Conservation (phyloP, 257 asterid species). For the Dorcoceras hygrometricum region DNA sequence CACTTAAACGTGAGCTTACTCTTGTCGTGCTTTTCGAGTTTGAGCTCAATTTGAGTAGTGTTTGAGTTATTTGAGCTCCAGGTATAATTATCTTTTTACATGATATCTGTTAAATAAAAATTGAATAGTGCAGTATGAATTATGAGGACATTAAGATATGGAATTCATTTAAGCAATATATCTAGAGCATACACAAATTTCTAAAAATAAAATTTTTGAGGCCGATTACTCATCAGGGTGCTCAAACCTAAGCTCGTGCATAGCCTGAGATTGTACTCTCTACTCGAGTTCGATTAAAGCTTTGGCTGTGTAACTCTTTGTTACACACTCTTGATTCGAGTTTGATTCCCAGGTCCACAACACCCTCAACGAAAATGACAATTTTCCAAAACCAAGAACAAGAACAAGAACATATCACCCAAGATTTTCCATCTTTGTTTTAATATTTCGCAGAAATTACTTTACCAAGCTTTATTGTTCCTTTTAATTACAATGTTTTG, state of each 20-base stretch:
- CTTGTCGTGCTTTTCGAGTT: too few species aligned
- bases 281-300: background rate
- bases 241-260: background rate
- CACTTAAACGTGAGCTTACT: too few species aligned
- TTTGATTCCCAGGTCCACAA: too few species aligned
- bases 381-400: too few species aligned
- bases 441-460: too few species aligned
- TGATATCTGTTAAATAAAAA: too few species aligned
- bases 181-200: background rate
- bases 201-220: background rate
- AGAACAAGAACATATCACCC: background rate
- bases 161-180: background rate
- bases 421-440: background rate
- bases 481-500: background rate
- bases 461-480: background rate
- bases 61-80: too few species aligned
- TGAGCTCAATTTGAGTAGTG: too few species aligned
- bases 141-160: background rate
- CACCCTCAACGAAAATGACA: background rate
- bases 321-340: too few species aligned
- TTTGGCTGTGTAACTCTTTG: background rate
- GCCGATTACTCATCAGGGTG: background rate
- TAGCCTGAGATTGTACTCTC: background rate
- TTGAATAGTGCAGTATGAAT: background rate
- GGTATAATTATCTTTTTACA: too few species aligned